Evolutionary conservation across 306 rosid species (phyloP).

Genomic region (Calophaca sinica): DNA sequence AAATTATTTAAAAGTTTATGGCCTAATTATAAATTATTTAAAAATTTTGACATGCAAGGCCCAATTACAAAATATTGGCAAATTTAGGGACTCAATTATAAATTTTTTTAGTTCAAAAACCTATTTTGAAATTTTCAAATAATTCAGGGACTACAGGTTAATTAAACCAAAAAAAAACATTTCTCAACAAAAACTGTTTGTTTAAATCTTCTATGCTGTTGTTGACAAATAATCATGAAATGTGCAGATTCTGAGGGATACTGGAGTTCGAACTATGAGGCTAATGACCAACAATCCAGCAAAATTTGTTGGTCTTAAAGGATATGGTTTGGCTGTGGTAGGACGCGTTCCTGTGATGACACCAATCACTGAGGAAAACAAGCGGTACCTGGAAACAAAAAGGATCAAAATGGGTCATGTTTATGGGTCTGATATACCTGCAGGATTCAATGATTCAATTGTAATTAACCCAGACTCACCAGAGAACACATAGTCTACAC

Average conservation of each 20-base stretch:
- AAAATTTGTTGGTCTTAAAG: conserved; percentile 77
- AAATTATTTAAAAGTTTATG: no score
- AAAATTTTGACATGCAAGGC: no score
- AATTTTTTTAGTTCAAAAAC: no score
- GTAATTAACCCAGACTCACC: conserved; percentile 39
- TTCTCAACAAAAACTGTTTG: no score
- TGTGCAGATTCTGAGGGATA: conserved; percentile 73
- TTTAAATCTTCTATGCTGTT: neutral
- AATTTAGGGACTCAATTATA: no score
- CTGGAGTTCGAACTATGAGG: conserved; percentile 80
- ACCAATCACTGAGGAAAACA: conserved; percentile 79
- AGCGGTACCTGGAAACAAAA: conserved; percentile 76
- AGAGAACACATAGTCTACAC: conserved; percentile 18
- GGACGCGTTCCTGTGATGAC: conserved; percentile 87
- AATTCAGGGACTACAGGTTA: no score
- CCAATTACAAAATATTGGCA: no score
- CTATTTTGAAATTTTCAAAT: no score
- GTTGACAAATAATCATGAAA: neutral
- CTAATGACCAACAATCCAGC: conserved; percentile 92
- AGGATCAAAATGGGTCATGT: conserved; percentile 92
- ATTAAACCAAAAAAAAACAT: no score
- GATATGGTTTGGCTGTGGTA: conserved; percentile 82
- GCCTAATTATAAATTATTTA: no score
- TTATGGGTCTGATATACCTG: conserved; percentile 77
- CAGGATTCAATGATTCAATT: conserved; percentile 50